A percentile compares a stretch with the other conserved stretches of the same genome.
Evolutionary conservation across 805 yeast species (phyloP).

Genomic region (Lipomyces yamanashiensis): DNA sequence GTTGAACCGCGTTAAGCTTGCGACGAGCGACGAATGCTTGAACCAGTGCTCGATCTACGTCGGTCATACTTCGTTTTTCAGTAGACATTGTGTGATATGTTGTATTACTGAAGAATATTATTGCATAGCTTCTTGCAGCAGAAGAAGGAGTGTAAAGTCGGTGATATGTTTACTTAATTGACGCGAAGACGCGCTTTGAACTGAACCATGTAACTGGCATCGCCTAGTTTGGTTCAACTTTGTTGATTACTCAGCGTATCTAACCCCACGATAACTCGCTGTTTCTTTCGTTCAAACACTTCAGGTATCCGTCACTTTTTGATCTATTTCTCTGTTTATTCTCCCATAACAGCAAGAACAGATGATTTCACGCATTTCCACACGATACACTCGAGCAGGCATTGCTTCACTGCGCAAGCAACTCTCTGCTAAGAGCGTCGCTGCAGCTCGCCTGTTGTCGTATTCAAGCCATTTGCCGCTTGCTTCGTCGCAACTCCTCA

Average conservation of each 20-base stretch:
- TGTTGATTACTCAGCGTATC: not conserved
- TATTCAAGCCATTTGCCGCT: no score
- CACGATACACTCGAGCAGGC: no score
- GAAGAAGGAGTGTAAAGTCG: no score
- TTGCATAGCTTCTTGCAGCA: not conserved
- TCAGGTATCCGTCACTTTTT: not conserved
- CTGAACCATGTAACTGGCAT: no score
- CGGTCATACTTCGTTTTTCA: constrained; percentile 7
- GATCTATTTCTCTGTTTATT: not conserved
- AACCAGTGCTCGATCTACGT: constrained; percentile 28
- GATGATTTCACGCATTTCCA: no score
- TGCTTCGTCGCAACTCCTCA: not conserved
- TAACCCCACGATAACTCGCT: constrained; percentile 4
- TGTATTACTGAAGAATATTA: not conserved
- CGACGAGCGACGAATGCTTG: constrained; percentile 29
- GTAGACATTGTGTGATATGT: not conserved
- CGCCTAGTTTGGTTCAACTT: no score
- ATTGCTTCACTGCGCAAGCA: no score
- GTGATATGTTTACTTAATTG: not conserved
- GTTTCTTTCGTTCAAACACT: not conserved
- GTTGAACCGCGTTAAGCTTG: constrained; percentile 6
- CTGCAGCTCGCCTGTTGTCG: no score
- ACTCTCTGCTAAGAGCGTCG: no score
- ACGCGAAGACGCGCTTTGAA: not conserved
- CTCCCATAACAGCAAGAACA: not conserved